Evolutionary conservation across 139 green algal genomes (phyloP), one percentile per base, ranked within the genome.

Genomic region (Marvania coccoides): DNA sequence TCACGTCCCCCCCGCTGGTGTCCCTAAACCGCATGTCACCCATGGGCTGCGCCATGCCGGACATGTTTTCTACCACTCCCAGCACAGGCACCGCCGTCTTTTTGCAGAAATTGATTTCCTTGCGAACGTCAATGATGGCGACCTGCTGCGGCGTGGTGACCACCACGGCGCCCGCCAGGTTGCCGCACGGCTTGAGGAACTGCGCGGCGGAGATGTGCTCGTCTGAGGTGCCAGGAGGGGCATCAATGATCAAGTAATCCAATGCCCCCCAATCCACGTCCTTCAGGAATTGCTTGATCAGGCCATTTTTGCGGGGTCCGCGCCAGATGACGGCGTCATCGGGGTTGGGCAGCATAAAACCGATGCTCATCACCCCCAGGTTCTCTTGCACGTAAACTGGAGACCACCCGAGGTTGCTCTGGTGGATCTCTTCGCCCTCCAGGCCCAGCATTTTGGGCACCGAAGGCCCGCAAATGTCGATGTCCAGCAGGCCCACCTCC

Each of bases 61-160:
- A 80, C 94, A 99, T 99, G 73, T 99, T 99, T 77, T 99, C 94
- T 38, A 99, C 90, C 19, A 99, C 87, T 0, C 94, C 94, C 30
- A 99, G 72, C 24, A 99, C 83, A 5, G 68, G 76, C 23, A 95
- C 69, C 26, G 78, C 83, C 12, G 75, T 76, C 74, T 99, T 99
- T 36, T 87, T 85, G 75, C 91, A 98, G 58, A 99, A 98, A 78
- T 85, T 94, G 61, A 98, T 82, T 66, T 98, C 94, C 73, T 99
- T 99, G 26, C 91, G 79, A 47, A 98, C 94, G 67, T 99, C 94
- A 31, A 95, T 93, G 68, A 98, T 79, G 13, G 94, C 79, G 23
- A 99, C 94, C 71, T 98, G 85, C 77, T 98, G 89, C 0, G 86
- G 85, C 4, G 82, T 91, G 33, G 89, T 92, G 9, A 95, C 77